phyloP scores from a whole-genome alignment of 1,284 basidiomycete genomes.

The Sanghuangporus baumii region DNA sequence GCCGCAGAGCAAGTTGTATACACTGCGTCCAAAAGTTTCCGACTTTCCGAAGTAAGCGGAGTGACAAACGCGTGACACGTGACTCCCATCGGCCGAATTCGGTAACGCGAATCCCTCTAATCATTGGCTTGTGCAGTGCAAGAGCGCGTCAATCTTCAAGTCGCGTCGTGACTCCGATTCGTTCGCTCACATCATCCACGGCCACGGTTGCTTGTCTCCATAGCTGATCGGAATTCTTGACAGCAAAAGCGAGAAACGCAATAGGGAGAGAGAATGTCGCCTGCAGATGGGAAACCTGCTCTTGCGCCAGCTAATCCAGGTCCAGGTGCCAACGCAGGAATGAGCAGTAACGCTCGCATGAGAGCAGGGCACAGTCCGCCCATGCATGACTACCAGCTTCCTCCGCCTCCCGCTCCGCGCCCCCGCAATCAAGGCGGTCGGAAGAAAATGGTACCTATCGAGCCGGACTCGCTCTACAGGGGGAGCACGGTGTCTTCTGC shows the following conservation, averaged over 20 bases:
- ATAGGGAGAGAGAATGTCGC: not conserved
- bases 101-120: not conserved
- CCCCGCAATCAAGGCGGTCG: constrained; percentile 5
- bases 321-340: not conserved
- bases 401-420: not conserved
- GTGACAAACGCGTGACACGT: not conserved
- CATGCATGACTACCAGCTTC: not conserved
- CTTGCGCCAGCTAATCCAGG: not conserved
- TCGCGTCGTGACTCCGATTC: not conserved
- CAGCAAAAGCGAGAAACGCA: not conserved
- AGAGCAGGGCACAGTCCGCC: not conserved
- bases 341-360: not conserved
- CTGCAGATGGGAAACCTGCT: not conserved
- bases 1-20: constrained; percentile 11
- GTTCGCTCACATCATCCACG: not conserved
- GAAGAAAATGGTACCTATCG: constrained; percentile 5
- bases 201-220: not conserved
- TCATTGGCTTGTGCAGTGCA: not conserved
- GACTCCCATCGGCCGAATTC: not conserved
- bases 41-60: not conserved
- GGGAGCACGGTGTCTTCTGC: not conserved
- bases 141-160: not conserved
- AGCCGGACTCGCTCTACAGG: constrained; percentile 16
- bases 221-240: not conserved
- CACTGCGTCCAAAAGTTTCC: not conserved